Conservation (phyloP, 2,329 filamentous ascomycete species). For the Penicillium polonicum region DNA sequence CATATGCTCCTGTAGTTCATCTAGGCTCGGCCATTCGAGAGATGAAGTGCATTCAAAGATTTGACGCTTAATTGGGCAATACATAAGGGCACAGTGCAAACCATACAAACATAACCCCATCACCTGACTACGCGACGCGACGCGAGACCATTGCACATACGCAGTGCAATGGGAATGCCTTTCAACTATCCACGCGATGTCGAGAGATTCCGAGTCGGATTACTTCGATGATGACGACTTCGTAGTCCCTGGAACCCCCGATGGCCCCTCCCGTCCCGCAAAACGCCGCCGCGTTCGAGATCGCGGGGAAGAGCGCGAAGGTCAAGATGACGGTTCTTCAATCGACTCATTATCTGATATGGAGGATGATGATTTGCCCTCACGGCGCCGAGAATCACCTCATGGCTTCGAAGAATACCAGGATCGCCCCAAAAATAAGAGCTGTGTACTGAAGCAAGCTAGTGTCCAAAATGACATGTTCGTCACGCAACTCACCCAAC, state of each 20-base stretch:
- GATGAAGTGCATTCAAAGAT: neutral
- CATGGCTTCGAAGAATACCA: slow-evolving; percentile 22
- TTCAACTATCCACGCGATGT: slow-evolving; percentile 24
- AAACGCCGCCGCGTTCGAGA: slow-evolving; percentile 38
- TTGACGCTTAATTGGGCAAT: too few relatives aligned
- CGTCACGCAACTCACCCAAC: slow-evolving; percentile 50
- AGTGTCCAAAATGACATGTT: slow-evolving; percentile 46
- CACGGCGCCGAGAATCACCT: slow-evolving; percentile 13
- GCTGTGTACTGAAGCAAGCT: slow-evolving; percentile 43
- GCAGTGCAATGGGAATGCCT: neutral
- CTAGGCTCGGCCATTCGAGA: neutral
- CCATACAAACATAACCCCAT: slow-evolving; percentile 8
- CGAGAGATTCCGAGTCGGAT: slow-evolving; percentile 31
- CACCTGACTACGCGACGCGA: slow-evolving; percentile 17
- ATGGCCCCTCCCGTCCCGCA: slow-evolving; percentile 27
- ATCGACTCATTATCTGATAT: slow-evolving; percentile 26
- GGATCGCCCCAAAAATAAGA: slow-evolving; percentile 37
- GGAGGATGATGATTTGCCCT: slow-evolving; percentile 20
- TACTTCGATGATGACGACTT: slow-evolving; percentile 35
- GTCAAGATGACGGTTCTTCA: slow-evolving; percentile 15
- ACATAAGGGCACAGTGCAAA: slow-evolving; percentile 1
- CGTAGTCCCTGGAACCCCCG: slow-evolving; percentile 25
- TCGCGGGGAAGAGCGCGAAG: slow-evolving; percentile 10
- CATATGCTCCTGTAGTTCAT: neutral
- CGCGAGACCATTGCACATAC: slow-evolving; percentile 1